These are phyloP conservation scores for Mucor sp. DNA, from an alignment of 371 early-diverging fungal genomes.

Conservation along the genomic window DNA sequence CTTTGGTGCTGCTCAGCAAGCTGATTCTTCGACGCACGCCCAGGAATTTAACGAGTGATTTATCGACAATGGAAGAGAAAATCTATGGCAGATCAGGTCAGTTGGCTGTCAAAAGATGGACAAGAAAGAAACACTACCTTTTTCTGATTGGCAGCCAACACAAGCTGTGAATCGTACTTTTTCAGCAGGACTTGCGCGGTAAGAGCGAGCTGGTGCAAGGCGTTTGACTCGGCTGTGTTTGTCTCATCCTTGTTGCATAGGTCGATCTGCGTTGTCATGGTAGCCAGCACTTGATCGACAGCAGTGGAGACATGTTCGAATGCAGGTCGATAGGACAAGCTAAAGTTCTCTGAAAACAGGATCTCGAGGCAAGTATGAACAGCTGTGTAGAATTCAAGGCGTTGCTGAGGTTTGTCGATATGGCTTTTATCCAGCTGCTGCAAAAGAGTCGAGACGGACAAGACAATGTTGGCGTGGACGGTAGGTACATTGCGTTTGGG, in stretches of 20 bases:
- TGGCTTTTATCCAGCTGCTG: slow-evolving; percentile 19
- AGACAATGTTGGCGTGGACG: slow-evolving; percentile 33
- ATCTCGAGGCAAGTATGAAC: slow-evolving; percentile 13
- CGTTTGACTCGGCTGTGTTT: neutral
- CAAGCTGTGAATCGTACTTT: slow-evolving; percentile 32
- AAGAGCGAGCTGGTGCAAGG: slow-evolving; percentile 11
- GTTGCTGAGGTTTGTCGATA: neutral
- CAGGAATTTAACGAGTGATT: slow-evolving; percentile 22
- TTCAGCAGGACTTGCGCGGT: slow-evolving; percentile 22
- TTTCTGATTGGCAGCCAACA: slow-evolving; percentile 41
- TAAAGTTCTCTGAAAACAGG: slow-evolving; percentile 33
- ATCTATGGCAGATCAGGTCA: slow-evolving; percentile 16
- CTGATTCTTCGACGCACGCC: slow-evolving; percentile 26
- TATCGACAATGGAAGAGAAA: slow-evolving; percentile 34
- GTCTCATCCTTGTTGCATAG: neutral
- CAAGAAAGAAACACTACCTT: slow-evolving; percentile 27
- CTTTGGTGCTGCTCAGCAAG: neutral
- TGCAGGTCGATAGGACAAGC: slow-evolving; percentile 37
- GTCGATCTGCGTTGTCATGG: slow-evolving; percentile 15
- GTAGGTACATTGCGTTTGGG: slow-evolving; percentile 23
- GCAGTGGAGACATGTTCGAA: slow-evolving; percentile 38
- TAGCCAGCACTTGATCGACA: slow-evolving; percentile 30
- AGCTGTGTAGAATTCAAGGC: slow-evolving; percentile 10
- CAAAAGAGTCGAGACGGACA: slow-evolving; percentile 25
- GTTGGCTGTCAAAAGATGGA: neutral